Percentiles rank a stretch among this genome's conserved stretches.
Evolutionary conservation across 345 rosid species (phyloP).

Genomic region (Gossypium australe): DNA sequence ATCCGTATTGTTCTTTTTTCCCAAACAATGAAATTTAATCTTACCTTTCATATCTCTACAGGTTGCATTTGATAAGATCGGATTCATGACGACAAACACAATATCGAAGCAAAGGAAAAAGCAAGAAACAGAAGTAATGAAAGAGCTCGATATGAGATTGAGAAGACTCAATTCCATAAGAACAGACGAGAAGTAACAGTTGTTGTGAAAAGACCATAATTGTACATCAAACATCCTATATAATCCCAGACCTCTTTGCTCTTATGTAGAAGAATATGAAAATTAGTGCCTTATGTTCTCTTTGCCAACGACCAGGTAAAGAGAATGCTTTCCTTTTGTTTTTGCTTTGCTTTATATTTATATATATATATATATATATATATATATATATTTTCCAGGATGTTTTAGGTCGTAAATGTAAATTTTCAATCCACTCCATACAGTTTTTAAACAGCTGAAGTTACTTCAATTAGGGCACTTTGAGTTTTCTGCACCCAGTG

Average conservation of each 20-base stretch:
- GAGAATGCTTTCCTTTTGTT: not conserved
- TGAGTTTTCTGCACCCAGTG: not conserved
- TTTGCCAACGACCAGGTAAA: conserved; percentile 12
- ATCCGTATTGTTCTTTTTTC: not conserved
- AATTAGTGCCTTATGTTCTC: not conserved
- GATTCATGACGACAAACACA: conserved; percentile 87
- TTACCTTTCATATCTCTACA: conserved; percentile 20
- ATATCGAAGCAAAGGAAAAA: conserved; percentile 95
- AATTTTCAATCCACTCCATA: not conserved
- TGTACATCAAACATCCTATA: conserved; percentile 16
- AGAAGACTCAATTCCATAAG: conserved; percentile 73
- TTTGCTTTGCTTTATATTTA: not conserved
- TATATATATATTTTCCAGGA: not conserved
- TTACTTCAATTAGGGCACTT: not conserved
- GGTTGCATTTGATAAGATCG: conserved; percentile 93
- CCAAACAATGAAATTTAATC: not conserved
- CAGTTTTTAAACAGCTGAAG: not conserved
- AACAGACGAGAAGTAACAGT: conserved; percentile 31
- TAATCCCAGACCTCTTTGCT: conserved; percentile 18
- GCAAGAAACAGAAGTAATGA: conserved; percentile 97
- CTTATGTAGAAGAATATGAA: conserved; percentile 9
- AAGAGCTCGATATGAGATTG: conserved; percentile 89
- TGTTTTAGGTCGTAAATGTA: conserved; percentile 9
- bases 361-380: not conserved
- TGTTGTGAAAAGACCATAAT: not conserved